Conservation (phyloP, 2,329 filamentous ascomycete species). For the Ceratocystis ficicola region DNA sequence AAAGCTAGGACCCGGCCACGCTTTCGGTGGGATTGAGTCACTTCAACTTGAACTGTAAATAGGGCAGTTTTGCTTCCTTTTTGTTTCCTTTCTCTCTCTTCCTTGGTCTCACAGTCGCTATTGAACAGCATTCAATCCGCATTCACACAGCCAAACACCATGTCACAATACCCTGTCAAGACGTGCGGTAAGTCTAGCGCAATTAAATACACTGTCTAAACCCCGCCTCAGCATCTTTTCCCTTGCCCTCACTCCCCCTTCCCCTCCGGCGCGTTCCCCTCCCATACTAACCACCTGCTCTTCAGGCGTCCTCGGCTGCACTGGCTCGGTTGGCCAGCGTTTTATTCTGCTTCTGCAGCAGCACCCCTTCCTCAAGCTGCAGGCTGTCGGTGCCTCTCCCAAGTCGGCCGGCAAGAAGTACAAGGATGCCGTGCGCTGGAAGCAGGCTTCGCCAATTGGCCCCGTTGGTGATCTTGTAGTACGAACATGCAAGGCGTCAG, state of each 20-base stretch:
- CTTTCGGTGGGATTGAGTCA: background rate
- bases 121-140: too few relatives aligned
- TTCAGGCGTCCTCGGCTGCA: constrained; percentile 70
- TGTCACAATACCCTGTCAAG: constrained; percentile 41
- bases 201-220: background rate
- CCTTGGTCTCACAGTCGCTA: too few relatives aligned
- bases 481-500: constrained; percentile 66
- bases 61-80: background rate
- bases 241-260: constrained; percentile 22
- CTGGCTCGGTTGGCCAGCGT: constrained; percentile 86
- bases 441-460: constrained; percentile 76
- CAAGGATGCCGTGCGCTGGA: constrained; percentile 88
- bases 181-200: constrained; percentile 41
- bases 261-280: constrained; percentile 7
- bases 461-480: constrained; percentile 70
- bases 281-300: background rate
- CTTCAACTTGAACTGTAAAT: background rate
- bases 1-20: too few relatives aligned
- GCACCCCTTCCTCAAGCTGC: constrained; percentile 75
- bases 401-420: constrained; percentile 89
- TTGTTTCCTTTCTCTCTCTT: background rate
- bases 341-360: constrained; percentile 86
- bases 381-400: constrained; percentile 79
- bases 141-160: background rate
- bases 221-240: too few relatives aligned